Percentiles rank a stretch among this genome's conserved stretches.
Conservation (phyloP, 1,284 basidiomycete species). For the Ustanciosporium gigantosporum region DNA sequence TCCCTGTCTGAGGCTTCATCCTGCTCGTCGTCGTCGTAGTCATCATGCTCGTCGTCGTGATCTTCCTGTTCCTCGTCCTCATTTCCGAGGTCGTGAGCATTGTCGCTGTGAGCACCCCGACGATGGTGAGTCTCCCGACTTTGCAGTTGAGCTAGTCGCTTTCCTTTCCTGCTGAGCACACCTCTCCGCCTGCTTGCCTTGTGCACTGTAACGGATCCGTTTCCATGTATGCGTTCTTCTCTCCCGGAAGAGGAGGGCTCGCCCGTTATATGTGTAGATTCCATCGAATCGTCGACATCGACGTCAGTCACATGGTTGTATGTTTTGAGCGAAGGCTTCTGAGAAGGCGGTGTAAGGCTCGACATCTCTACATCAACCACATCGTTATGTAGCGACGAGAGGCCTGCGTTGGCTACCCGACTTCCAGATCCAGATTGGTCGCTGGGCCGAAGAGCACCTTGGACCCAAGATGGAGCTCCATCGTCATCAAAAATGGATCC, state of each 20-base stretch:
- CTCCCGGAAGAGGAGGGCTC: no score
- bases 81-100: not conserved
- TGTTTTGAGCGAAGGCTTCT: slow-evolving; percentile 4
- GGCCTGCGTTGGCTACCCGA: no score
- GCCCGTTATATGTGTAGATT: no score
- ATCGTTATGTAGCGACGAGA: slow-evolving; percentile 7
- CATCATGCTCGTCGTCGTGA: slow-evolving; percentile 12
- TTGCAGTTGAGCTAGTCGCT: slow-evolving; percentile 32
- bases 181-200: slow-evolving; percentile 5
- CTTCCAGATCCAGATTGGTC: no score
- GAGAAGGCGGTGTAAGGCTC: slow-evolving; percentile 35
- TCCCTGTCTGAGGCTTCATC: not conserved
- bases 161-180: slow-evolving; percentile 37
- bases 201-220: no score
- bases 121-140: slow-evolving; percentile 11
- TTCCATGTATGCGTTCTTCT: no score
- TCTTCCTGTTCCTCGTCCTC: slow-evolving; percentile 3
- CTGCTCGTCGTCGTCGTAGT: slow-evolving; percentile 1
- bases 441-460: no score
- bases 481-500: slow-evolving; percentile 7
- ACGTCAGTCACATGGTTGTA: no score
- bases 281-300: slow-evolving; percentile 30
- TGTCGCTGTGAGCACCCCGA: not conserved
- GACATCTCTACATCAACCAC: slow-evolving; percentile 43
- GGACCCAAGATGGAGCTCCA: no score